Percentiles rank a stretch among this genome's conserved stretches.
These are phyloP conservation scores for Zoysia matrella DNA, from an alignment of 202 grass and related monocot genomes.

Conservation along the genomic window DNA sequence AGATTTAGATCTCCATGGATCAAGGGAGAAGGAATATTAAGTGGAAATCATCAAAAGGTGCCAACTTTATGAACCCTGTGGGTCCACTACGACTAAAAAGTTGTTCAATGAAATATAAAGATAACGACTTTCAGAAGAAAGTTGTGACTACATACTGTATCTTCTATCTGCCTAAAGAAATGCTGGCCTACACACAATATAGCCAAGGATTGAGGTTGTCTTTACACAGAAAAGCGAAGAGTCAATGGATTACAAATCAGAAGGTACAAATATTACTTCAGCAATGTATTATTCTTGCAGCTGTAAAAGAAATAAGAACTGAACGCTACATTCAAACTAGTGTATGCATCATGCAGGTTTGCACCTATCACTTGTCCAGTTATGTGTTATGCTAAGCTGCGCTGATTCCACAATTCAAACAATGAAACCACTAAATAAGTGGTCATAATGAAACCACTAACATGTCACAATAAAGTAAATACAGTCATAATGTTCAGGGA, in stretches of 20 bases:
- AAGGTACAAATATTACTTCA: conserved; percentile 28
- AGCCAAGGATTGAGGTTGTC: conserved; percentile 10
- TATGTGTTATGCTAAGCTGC: not conserved
- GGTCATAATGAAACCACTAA: no score
- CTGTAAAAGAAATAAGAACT: conserved; percentile 39
- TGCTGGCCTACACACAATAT: conserved; percentile 27
- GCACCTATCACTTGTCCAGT: not conserved
- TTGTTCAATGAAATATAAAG: conserved; percentile 34
- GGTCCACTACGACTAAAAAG: conserved; percentile 39
- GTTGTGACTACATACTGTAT: conserved; percentile 35
- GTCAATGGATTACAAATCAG: conserved; percentile 8
- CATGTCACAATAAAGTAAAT: not conserved
- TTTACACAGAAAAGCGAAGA: conserved; percentile 7
- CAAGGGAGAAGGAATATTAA: conserved; percentile 43
- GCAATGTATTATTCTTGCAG: conserved; percentile 30
- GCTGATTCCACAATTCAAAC: conserved; percentile 13
- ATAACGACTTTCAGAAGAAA: conserved; percentile 36
- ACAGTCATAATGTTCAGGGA: not conserved
- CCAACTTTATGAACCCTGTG: conserved; percentile 48
- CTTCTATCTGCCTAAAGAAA: conserved; percentile 31
- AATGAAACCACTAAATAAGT: not conserved
- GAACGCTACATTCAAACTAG: conserved; percentile 23
- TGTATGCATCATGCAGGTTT: conserved; percentile 20
- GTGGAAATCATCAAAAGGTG: conserved; percentile 52
- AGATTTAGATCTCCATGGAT: conserved; percentile 49